A percentile compares a stretch with the other conserved stretches of the same genome.
These are phyloP conservation scores for Amaranthus tricolor DNA, from an alignment of 179 eudicot species.

Conservation along the genomic window DNA sequence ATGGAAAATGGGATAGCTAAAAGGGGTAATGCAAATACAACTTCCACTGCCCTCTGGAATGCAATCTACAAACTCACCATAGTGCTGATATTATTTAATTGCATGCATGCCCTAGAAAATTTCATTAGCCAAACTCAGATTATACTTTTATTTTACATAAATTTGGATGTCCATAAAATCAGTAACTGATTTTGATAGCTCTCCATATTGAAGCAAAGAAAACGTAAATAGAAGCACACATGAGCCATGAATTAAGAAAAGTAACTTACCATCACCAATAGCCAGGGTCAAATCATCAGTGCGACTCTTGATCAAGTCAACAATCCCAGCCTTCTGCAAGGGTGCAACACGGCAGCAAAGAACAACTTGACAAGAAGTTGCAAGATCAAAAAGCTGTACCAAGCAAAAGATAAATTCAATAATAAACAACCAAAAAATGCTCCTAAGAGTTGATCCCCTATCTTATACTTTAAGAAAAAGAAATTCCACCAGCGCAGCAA, in stretches of 20 bases:
- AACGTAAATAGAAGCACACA: too few species aligned
- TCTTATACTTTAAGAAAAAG: not conserved
- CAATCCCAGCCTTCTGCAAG: conserved; percentile 97
- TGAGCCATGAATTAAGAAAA: conserved; percentile 4
- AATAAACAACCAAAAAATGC: too few species aligned
- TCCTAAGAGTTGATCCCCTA: too few species aligned
- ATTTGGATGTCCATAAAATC: not conserved
- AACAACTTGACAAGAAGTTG: conserved; percentile 80
- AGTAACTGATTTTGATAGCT: not conserved
- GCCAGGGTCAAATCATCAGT: conserved; percentile 96
- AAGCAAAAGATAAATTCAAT: too few species aligned
- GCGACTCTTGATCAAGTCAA: conserved; percentile 77
- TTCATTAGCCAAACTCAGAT: not conserved
- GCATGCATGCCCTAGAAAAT: not conserved
- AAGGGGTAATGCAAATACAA: too few species aligned
- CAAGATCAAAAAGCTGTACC: conserved; percentile 80
- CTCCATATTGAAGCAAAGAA: too few species aligned
- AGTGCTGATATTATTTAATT: too few species aligned
- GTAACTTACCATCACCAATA: conserved; percentile 90
- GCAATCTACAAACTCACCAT: too few species aligned
- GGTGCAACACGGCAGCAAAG: conserved; percentile 98
- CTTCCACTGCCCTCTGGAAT: too few species aligned
- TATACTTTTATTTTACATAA: not conserved
- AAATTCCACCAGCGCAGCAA: not conserved
- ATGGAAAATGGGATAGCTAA: not conserved